These are phyloP conservation scores for Wickerhamomyces chambardii DNA, from an alignment of 805 yeast species.

Conservation along the genomic window DNA sequence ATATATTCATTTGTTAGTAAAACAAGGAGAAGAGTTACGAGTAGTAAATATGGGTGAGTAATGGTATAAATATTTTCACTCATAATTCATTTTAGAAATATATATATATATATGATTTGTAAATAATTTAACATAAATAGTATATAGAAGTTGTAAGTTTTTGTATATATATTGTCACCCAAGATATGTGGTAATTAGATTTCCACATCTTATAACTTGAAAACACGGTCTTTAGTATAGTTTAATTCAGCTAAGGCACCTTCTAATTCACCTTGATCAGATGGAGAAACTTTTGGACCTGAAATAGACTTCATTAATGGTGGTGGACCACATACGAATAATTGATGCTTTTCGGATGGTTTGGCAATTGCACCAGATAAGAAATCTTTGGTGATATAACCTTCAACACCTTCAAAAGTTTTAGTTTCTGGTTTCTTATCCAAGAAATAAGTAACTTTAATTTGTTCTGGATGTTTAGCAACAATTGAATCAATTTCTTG, in stretches of 20 bases:
- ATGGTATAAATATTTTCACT: no score
- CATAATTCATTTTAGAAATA: no score
- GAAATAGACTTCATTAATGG: slow-evolving; percentile 81
- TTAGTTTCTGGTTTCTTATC: slow-evolving; percentile 47
- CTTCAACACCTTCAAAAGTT: slow-evolving; percentile 53
- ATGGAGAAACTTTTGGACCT: slow-evolving; percentile 76
- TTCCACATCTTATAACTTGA: slow-evolving; percentile 52
- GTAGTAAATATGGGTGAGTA: no score
- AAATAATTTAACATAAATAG: no score
- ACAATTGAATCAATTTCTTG: slow-evolving; percentile 66
- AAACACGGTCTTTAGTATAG: slow-evolving; percentile 78
- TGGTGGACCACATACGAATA: slow-evolving; percentile 96
- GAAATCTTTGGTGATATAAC: slow-evolving; percentile 73
- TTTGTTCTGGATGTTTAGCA: slow-evolving; percentile 64
- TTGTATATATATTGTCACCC: no score
- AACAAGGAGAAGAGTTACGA: no score
- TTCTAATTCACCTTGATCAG: slow-evolving; percentile 90
- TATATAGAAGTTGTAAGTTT: no score
- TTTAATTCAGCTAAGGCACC: slow-evolving; percentile 89
- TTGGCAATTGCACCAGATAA: slow-evolving; percentile 52
- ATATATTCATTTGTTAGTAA: no score
- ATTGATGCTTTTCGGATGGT: slow-evolving; percentile 60
- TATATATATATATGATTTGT: no score
- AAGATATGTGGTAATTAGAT: no score
- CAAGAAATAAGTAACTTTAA: slow-evolving; percentile 70